A percentile compares a stretch with the other conserved stretches of the same genome.
phyloP scores from a whole-genome alignment of 345 rosid species.

The Draba incana region DNA sequence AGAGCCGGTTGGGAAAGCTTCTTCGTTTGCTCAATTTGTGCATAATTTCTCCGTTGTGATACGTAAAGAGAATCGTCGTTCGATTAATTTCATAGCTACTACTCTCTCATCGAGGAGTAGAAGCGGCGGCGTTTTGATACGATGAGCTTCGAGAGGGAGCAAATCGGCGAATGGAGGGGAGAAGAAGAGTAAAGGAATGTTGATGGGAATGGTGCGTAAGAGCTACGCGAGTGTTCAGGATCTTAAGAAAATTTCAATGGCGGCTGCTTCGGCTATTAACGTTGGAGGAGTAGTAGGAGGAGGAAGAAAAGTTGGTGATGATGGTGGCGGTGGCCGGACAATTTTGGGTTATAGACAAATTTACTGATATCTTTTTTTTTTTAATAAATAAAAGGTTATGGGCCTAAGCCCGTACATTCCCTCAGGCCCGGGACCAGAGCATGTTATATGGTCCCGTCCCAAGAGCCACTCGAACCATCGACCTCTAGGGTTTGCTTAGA shows the following conservation, averaged over 20 bases:
- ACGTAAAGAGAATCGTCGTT: conserved; percentile 83
- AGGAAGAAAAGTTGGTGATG: conserved; percentile 32
- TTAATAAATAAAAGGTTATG: too few species aligned
- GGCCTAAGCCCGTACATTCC: too few species aligned
- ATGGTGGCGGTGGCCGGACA: conserved; percentile 43
- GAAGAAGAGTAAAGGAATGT: conserved; percentile 53
- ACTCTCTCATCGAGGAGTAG: conserved; percentile 50
- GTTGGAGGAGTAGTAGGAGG: conserved; percentile 53
- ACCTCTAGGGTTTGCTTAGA: too few species aligned
- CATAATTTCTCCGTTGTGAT: conserved; percentile 77
- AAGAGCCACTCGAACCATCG: too few species aligned
- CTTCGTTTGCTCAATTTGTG: conserved; percentile 81
- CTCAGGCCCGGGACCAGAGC: too few species aligned
- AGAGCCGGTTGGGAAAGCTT: conserved; percentile 52
- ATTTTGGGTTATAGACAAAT: conserved; percentile 56
- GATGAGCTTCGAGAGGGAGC: conserved; percentile 61
- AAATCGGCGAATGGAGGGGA: conserved; percentile 71
- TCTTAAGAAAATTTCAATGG: conserved; percentile 59
- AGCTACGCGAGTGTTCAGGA: conserved; percentile 75
- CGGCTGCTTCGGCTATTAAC: conserved; percentile 59
- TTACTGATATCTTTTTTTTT: too few species aligned
- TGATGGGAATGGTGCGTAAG: conserved; percentile 54
- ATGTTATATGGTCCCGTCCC: too few species aligned
- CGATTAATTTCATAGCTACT: conserved; percentile 40
- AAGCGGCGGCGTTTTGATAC: conserved; percentile 38